Evolutionary conservation across 768 basidiomycete species (phyloP), one percentile per base, ranked within the genome.

Genomic region (Tremella yokohamensis): DNA sequence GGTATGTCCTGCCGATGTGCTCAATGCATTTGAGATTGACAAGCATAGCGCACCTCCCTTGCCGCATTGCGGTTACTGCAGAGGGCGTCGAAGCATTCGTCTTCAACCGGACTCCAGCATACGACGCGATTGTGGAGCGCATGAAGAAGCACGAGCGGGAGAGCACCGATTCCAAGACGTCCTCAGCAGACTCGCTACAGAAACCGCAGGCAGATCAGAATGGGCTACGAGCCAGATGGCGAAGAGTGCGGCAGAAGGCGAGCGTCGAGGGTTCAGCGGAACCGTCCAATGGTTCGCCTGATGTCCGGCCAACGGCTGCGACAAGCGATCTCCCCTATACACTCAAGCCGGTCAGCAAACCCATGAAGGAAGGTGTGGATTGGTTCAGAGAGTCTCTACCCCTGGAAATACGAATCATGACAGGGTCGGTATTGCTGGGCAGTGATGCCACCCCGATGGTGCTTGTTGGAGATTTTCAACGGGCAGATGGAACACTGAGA

Each of bases 21-120:
- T 48, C 8, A n/a, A 8, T 22, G 6, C 26, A 22, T 7, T 18
- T 18, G 6, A 16, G 8, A 53, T 61, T 66, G 45, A 61, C 20
- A 1, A 39, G 49, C 37, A 6, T 22, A 74, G 72, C 57, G 26
- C 61, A 52, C 38, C 51, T 83, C 57, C 83, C 87, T 13, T 94
- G 90, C 68, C 86, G 94, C 39, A 83, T 97, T 26, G 85, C 88
- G 54, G 71, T 92, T 25, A 85, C 85, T 7, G 66, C 89, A 2
- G 84, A 93, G 65, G 94, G 94, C 16, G 80, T 92, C 44, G 92
- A 98, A 74, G 92, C 89, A 86, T 90, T 90, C 74, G 67, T 98
- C 40, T 96, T 89, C 77, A 98, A 97, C 77, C 81, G 85, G 49
- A 93, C 90, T 2, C 83, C 89, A 2, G 85, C 90, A 2, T 97